phyloP scores from a whole-genome alignment of 345 rosid species.

The Hibiscus trionum region DNA sequence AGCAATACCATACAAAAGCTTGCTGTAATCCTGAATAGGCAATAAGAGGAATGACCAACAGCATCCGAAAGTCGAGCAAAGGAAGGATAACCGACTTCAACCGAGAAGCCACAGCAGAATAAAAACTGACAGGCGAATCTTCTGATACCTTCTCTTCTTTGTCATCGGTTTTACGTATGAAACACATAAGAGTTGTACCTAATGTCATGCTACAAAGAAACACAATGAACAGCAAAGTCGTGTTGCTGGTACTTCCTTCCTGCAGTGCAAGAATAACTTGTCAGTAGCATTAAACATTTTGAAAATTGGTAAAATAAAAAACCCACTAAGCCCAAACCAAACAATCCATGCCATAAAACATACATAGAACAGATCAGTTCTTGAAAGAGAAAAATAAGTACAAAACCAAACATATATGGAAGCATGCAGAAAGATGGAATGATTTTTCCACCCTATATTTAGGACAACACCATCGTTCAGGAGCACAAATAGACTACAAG shows the following conservation, averaged over 20 bases:
- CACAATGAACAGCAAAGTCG: slow-evolving; percentile 59
- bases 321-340: background rate
- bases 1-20: slow-evolving; percentile 77
- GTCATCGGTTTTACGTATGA: slow-evolving; percentile 56
- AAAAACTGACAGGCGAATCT: slow-evolving; percentile 43
- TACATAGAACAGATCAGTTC: background rate
- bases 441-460: background rate
- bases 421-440: background rate
- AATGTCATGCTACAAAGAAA: slow-evolving; percentile 71
- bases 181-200: slow-evolving; percentile 70
- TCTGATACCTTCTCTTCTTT: slow-evolving; percentile 37
- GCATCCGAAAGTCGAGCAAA: slow-evolving; percentile 64
- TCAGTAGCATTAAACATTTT: background rate
- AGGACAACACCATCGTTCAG: background rate
- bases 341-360: background rate
- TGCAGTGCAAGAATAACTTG: slow-evolving; percentile 21
- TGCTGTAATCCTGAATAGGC: slow-evolving; percentile 93
- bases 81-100: slow-evolving; percentile 57
- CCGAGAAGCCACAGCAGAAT: slow-evolving; percentile 41
- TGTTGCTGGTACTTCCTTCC: slow-evolving; percentile 70
- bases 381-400: background rate
- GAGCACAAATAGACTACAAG: background rate
- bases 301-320: background rate
- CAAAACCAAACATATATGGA: background rate
- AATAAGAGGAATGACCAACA: slow-evolving; percentile 69